These are phyloP conservation scores for Panellus pusillus DNA, from an alignment of 768 basidiomycete genomes.

Conservation along the genomic window DNA sequence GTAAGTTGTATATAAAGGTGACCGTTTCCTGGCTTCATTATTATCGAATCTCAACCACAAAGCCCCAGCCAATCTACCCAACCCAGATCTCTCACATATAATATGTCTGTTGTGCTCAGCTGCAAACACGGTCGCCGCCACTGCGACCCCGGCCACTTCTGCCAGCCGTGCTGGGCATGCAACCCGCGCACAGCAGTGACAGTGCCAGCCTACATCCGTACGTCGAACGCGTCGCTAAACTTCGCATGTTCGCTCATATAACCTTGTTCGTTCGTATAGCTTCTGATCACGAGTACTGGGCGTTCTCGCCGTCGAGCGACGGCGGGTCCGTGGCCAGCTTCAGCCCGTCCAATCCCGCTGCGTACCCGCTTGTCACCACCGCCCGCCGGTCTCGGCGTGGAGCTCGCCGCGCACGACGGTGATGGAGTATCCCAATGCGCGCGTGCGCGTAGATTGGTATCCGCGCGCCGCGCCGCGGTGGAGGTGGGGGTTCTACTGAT, in stretches of 20 bases:
- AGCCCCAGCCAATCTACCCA: no score
- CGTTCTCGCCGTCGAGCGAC: background rate
- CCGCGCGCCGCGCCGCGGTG: background rate
- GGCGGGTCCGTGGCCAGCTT: background rate
- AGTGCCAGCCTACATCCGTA: slow-evolving; percentile 5
- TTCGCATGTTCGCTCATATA: background rate
- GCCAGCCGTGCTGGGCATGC: no score
- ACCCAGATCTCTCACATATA: no score
- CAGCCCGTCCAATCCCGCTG: no score
- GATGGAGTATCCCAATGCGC: slow-evolving; percentile 10
- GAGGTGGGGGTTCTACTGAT: background rate
- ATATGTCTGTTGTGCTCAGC: no score
- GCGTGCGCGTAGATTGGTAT: background rate
- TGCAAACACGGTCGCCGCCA: no score
- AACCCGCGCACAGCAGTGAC: no score
- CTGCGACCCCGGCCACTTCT: background rate
- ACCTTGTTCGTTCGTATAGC: background rate
- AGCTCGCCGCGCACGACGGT: slow-evolving; percentile 10
- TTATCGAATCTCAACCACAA: no score
- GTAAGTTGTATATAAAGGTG: no score
- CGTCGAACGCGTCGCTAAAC: background rate
- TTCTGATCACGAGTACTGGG: background rate
- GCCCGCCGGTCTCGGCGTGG: slow-evolving; percentile 12
- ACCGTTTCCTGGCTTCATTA: no score
- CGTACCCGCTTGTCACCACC: slow-evolving; percentile 1